Evolutionary conservation across 2,329 filamentous ascomycete genomes (phyloP), one percentile per base, ranked within the genome.

Genomic region (Cadophora sp.): DNA sequence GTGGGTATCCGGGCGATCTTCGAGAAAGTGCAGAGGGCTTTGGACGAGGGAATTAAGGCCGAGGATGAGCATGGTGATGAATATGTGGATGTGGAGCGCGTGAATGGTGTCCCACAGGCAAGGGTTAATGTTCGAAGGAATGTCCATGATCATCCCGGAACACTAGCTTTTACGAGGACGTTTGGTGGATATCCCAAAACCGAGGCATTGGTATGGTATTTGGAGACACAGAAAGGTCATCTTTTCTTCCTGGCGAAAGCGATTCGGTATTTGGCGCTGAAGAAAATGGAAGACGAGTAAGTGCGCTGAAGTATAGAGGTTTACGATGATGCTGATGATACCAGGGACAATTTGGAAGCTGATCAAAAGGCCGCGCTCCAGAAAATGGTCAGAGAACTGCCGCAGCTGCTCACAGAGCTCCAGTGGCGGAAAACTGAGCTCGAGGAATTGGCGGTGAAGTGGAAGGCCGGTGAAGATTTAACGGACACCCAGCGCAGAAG

Each of bases 21-120:
- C 5, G 20, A 51, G 47, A 62, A 62, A 27, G 47, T 53, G 9
- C 18, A 36, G 14, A 53, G 20, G 33, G 45, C 59, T 13, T 20
- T 62, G 47, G 33, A 41, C 13, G 59, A 62, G 11, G 59, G 47
- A 1, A 18, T 53, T 2, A 30, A 62, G 47, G 59, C 59, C 2
- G 59, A 62, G 36, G 51, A 62, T 5, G 22, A 51, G n/a, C 48
- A 62, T 41, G 59, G 47, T 20, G 33, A 62, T n/a, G 48, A 62
- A 1, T 51, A 14, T 13, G 48, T 27, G 3, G 30, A 30, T 20
- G 6, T 14, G 3, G 59, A 53, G 5, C 16, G 4, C 4, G 27
- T 7, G 4, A 33, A 9, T 39, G 59, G 13, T 9, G 11, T n/a
- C 47, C 24, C 16, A 1, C 27, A n/a, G 59, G 4, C 45, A 16